phyloP scores from a whole-genome alignment of 345 rosid species.

The Dimocarpus longan region DNA sequence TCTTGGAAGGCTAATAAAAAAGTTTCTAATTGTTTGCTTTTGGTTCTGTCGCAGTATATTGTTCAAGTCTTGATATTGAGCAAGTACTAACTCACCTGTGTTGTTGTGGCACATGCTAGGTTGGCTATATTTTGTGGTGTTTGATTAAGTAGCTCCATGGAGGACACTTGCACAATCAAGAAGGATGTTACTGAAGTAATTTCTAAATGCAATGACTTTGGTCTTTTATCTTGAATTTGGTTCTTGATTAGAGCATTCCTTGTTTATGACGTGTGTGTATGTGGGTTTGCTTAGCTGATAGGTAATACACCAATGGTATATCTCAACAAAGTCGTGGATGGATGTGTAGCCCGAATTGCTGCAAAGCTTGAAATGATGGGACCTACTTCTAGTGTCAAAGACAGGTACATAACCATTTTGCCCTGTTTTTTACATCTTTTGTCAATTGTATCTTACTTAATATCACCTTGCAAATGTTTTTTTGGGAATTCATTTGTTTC shows the following conservation, averaged over 20 bases:
- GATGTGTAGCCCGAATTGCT: constrained; percentile 63
- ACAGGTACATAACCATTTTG: constrained; percentile 29
- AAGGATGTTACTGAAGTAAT: constrained; percentile 60
- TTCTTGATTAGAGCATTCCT: background rate
- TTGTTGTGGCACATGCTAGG: background rate
- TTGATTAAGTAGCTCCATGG: constrained; percentile 25
- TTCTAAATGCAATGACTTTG: background rate
- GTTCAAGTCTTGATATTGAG: background rate
- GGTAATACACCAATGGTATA: constrained; percentile 71
- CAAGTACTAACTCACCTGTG: background rate
- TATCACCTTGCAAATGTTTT: background rate
- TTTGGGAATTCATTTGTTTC: background rate
- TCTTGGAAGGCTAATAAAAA: no score
- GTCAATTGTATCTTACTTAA: background rate
- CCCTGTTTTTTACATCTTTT: background rate
- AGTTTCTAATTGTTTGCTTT: background rate
- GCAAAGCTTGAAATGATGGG: constrained; percentile 69
- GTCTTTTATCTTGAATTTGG: background rate
- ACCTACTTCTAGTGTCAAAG: constrained; percentile 59
- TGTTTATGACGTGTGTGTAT: background rate
- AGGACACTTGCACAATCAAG: constrained; percentile 44
- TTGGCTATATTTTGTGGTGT: background rate
- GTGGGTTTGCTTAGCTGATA: constrained; percentile 42
- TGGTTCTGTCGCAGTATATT: background rate
- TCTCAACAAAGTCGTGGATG: constrained; percentile 60